Evolutionary conservation across 108 stramenopile species (phyloP), one percentile per base, ranked within the genome.

Genomic region (Nannochloropsis gaditana): DNA sequence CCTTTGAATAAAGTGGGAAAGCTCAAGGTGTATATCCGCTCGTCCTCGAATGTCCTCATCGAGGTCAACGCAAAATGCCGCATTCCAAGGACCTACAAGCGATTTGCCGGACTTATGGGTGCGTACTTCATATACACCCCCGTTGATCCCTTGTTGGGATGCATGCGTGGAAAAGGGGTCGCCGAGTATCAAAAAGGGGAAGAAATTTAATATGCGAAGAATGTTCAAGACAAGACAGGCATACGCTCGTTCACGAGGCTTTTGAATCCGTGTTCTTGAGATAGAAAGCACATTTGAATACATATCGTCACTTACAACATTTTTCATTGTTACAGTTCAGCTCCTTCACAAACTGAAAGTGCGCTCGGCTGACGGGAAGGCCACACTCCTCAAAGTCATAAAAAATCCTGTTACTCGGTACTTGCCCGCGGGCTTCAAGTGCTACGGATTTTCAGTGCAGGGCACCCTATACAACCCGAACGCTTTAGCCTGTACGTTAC

Each of bases 271-370:
- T 31, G 31, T 31, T 31, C 31, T 31, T 31, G 31, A 1, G 31
- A 31, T 31, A 31, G 31, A 31, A 31, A 31, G 31, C 31, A 31
- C 31, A 31, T 31, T 15, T 82, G 11, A 42, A 44, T 82, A 82
- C 11, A 15, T 42, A 82, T 42, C 15, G 1, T 82, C 15, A 82
- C 11, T 82, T 82, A 11, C 81, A 43, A 17, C 15, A 43, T 82
- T 79, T 19, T 31, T 79, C 41, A 11, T 21, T 44, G 5, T 43
- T 31, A 44, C 84, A 89, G 97, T 98, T 11, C 99, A 99, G 85
- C 92, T 99, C 21, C 92, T 99, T 82, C 97, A 99, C 93, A 98
- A 98, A 90, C 95, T 99, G 93, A 97, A 97, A 90, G 97, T 99
- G 89, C 95, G 98, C 91, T 95, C 99, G 19, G 88, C 91, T 6